These are phyloP conservation scores for Strigomonas galati DNA, from an alignment of 208 protist genomes.

Conservation along the genomic window DNA sequence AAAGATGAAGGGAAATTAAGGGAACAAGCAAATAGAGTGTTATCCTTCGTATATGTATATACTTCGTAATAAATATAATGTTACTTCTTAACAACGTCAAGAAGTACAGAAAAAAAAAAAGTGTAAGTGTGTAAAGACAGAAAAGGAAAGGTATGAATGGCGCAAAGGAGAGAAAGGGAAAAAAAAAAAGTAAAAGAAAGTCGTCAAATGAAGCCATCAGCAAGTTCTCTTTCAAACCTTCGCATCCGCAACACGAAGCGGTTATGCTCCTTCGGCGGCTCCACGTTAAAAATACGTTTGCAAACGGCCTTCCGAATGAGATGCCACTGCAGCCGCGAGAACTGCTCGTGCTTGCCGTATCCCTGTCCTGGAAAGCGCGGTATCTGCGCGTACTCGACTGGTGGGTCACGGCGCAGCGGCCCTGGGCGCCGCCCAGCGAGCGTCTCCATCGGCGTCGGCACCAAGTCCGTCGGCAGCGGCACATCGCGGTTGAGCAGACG, in stretches of 20 bases:
- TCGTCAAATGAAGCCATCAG: constrained; percentile 36
- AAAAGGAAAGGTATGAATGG: neutral
- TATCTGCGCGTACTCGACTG: constrained; percentile 25
- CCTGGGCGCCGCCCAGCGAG: constrained; percentile 10
- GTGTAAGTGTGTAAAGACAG: too few relatives aligned
- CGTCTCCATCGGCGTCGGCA: constrained; percentile 11
- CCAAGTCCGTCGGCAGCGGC: constrained; percentile 17
- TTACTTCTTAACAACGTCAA: too few relatives aligned
- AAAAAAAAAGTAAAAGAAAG: constrained; percentile 3
- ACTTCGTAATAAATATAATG: too few relatives aligned
- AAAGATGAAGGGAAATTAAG: neutral
- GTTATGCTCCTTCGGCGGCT: constrained; percentile 18
- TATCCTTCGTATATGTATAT: too few relatives aligned
- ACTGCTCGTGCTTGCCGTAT: constrained; percentile 31
- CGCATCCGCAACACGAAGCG: constrained; percentile 24
- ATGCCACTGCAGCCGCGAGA: constrained; percentile 25
- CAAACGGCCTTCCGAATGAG: constrained; percentile 23
- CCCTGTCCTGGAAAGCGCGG: constrained; percentile 45
- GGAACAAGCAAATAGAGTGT: too few relatives aligned
- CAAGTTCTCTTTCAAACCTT: constrained; percentile 27
- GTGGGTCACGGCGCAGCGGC: constrained; percentile 24
- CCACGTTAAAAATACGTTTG: constrained; percentile 15
- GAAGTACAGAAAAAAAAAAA: constrained; percentile 15
- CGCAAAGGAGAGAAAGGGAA: constrained; percentile 2
- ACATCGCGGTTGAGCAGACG: constrained; percentile 35